Evolutionary conservation across 2,329 filamentous ascomycete species (phyloP).

Genomic region (Neodidymelliopsis sp.): DNA sequence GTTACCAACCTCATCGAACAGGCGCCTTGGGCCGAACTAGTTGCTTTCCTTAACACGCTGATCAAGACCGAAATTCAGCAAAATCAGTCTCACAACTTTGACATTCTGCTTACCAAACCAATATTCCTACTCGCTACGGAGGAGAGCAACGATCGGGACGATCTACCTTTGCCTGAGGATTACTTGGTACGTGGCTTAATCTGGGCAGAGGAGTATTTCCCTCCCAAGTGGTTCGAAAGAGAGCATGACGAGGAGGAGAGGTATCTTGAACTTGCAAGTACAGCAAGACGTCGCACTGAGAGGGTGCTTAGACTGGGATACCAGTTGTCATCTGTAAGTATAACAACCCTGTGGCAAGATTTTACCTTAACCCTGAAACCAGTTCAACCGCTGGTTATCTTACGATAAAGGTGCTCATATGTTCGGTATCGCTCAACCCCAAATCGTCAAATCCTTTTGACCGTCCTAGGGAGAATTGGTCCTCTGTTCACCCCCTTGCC

Average conservation of each 20-base stretch:
- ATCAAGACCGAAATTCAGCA: slow-evolving; percentile 46
- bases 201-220: slow-evolving; percentile 67
- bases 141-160: slow-evolving; percentile 45
- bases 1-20: slow-evolving; percentile 39
- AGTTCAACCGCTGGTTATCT: slow-evolving; percentile 42
- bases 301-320: slow-evolving; percentile 67
- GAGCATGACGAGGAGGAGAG: slow-evolving; percentile 73
- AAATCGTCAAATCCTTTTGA: not conserved
- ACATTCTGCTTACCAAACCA: slow-evolving; percentile 35
- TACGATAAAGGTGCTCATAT: slow-evolving; percentile 37
- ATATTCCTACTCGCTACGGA: slow-evolving; percentile 57
- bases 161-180: slow-evolving; percentile 71
- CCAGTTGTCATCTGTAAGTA: slow-evolving; percentile 52
- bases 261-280: slow-evolving; percentile 67
- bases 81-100: slow-evolving; percentile 36
- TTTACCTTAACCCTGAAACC: slow-evolving; percentile 19
- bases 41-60: slow-evolving; percentile 62
- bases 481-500: too few species aligned
- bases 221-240: slow-evolving; percentile 66
- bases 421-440: slow-evolving; percentile 28
- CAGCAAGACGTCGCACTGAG: slow-evolving; percentile 64
- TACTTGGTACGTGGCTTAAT: slow-evolving; percentile 70
- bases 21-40: slow-evolving; percentile 64
- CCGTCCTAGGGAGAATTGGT: too few species aligned
- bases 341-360: not conserved